phyloP scores from a whole-genome alignment of 2,329 filamentous ascomycete genomes.

The Ascochyta clinopodiicola region DNA sequence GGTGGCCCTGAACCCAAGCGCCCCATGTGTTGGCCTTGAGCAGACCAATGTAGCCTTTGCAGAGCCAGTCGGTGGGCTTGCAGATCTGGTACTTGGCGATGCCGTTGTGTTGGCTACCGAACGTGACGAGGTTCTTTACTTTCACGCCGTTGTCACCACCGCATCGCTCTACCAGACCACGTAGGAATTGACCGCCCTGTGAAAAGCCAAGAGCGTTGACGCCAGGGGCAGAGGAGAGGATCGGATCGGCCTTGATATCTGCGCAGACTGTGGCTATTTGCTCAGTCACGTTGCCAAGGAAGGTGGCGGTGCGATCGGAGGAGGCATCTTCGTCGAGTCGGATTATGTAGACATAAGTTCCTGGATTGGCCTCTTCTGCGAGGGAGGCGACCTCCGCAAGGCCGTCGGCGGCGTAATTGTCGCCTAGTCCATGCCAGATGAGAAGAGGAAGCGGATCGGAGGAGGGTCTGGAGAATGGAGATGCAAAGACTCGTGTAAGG shows the following conservation, averaged over 20 bases:
- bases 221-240: conserved; percentile 80
- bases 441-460: conserved; percentile 73
- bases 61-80: conserved; percentile 74
- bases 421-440: conserved; percentile 90
- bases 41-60: conserved; percentile 78
- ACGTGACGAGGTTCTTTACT: conserved; percentile 81
- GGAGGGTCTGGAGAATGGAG: conserved; percentile 19
- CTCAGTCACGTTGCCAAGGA: conserved; percentile 85
- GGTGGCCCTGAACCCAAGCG: conserved; percentile 73
- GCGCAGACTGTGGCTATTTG: conserved; percentile 80
- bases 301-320: conserved; percentile 81
- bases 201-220: conserved; percentile 94
- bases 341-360: conserved; percentile 83
- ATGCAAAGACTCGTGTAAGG: background rate
- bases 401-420: conserved; percentile 78
- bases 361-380: conserved; percentile 75
- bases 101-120: conserved; percentile 90
- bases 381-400: conserved; percentile 74
- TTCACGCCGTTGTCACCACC: conserved; percentile 63
- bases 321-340: conserved; percentile 70
- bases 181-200: conserved; percentile 95
- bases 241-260: conserved; percentile 76
- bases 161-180: conserved; percentile 87
- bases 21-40: conserved; percentile 83
- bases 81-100: conserved; percentile 85